Conservation (phyloP, 1,284 basidiomycete species). For the Mycena sp. region DNA sequence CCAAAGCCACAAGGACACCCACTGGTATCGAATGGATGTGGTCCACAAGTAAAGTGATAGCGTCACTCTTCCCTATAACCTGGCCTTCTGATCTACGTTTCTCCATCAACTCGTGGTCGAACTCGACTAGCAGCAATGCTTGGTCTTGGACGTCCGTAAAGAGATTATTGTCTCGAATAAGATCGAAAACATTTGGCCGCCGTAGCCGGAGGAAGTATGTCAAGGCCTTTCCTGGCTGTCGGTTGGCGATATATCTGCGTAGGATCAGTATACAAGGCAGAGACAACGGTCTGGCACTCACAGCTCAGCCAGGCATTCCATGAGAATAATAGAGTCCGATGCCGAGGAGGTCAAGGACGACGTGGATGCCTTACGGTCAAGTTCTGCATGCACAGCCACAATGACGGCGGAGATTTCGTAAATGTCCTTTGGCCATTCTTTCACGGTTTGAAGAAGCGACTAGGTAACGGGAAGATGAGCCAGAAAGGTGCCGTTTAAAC, state of each 20-base stretch:
- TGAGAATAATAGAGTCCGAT: constrained; percentile 66
- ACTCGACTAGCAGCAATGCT: constrained; percentile 91
- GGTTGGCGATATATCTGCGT: constrained; percentile 81
- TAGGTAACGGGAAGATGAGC: no score
- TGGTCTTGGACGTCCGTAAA: constrained; percentile 97
- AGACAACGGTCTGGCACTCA: constrained; percentile 47
- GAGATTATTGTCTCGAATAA: constrained; percentile 94
- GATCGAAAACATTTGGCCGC: constrained; percentile 91
- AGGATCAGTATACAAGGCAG: neutral
- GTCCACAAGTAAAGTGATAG: constrained; percentile 91
- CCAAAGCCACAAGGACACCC: constrained; percentile 38
- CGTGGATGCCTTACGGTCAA: constrained; percentile 72
- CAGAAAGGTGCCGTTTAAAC: neutral
- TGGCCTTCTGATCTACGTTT: constrained; percentile 65
- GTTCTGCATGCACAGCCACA: constrained; percentile 85
- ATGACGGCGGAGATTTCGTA: constrained; percentile 92
- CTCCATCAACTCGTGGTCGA: constrained; percentile 88
- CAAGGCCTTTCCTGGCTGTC: constrained; percentile 94
- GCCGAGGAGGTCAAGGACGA: constrained; percentile 54
- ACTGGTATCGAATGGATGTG: constrained; percentile 97
- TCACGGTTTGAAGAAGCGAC: constrained; percentile 83
- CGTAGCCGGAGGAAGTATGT: constrained; percentile 90
- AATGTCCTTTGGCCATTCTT: constrained; percentile 90
- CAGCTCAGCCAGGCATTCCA: constrained; percentile 95
- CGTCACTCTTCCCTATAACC: constrained; percentile 66